Conservation (phyloP, 2,329 filamentous ascomycete species). For the Graphilbum ipis-grandicollis region DNA sequence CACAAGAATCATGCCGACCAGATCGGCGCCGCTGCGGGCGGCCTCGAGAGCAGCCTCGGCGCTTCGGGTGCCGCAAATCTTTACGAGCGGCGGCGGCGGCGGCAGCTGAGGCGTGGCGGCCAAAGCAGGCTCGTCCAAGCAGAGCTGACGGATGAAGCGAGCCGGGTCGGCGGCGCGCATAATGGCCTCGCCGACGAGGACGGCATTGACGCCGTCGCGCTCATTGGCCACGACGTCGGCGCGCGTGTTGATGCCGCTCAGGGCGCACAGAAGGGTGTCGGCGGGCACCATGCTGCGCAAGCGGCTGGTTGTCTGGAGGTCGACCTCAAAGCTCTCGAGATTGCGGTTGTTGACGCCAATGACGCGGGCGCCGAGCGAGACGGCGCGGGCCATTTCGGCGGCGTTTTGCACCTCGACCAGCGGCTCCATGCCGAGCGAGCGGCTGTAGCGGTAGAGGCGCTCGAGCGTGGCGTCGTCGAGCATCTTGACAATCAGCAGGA, state of each 20-base stretch:
- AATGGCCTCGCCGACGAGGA: constrained; percentile 86
- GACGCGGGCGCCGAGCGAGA: constrained; percentile 71
- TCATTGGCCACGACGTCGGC: constrained; percentile 80
- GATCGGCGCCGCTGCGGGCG: constrained; percentile 72
- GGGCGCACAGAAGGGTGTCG: constrained; percentile 74
- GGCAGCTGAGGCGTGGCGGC: not conserved
- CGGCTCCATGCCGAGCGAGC: constrained; percentile 88
- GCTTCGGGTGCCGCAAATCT: constrained; percentile 86
- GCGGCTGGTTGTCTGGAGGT: constrained; percentile 78
- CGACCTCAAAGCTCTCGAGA: constrained; percentile 89
- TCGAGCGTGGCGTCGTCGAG: constrained; percentile 58
- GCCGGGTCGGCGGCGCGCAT: constrained; percentile 80
- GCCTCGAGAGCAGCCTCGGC: constrained; percentile 66
- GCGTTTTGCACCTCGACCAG: constrained; percentile 91
- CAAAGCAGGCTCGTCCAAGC: constrained; percentile 35
- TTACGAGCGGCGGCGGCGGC: constrained; percentile 42
- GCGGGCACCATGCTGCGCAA: constrained; percentile 74
- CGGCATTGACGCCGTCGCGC: constrained; percentile 76
- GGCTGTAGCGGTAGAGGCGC: constrained; percentile 73
- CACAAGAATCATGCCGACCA: constrained; percentile 86
- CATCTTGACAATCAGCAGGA: constrained; percentile 97
- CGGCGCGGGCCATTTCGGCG: constrained; percentile 79
- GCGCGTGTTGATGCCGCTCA: constrained; percentile 83
- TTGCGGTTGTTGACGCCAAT: constrained; percentile 98
- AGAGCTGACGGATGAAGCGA: constrained; percentile 68